Conservation (phyloP, 441 rosid species). For the Bocquillonia castaneifolia region DNA sequence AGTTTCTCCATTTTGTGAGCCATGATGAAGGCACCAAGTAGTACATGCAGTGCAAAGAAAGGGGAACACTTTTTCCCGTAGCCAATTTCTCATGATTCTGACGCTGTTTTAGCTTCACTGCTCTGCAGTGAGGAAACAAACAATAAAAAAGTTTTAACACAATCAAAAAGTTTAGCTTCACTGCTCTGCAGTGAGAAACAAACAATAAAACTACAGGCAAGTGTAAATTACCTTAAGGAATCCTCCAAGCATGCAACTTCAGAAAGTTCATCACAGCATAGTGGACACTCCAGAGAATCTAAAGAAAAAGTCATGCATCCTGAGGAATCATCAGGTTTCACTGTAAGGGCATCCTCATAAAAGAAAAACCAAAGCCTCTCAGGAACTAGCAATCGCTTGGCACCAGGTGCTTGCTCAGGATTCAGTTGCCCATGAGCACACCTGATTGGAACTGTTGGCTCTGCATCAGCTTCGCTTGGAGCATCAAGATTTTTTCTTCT, state of each 20-base stretch:
- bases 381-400: constrained; percentile 79
- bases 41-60: constrained; percentile 53
- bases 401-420: constrained; percentile 94
- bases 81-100: constrained; percentile 88
- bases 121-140: constrained; percentile 48
- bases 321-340: constrained; percentile 58
- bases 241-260: constrained; percentile 92
- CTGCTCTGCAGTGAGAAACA: constrained; percentile 50
- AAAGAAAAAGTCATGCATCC: constrained; percentile 56
- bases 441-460: constrained; percentile 67
- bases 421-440: constrained; percentile 77
- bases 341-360: constrained; percentile 64
- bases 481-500: constrained; percentile 90
- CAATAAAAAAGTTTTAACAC: constrained; percentile 18
- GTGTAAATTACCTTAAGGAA: constrained; percentile 59
- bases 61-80: constrained; percentile 53
- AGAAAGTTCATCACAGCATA: constrained; percentile 75
- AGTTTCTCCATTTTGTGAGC: constrained; percentile 85
- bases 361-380: constrained; percentile 85
- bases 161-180: constrained; percentile 48
- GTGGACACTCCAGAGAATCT: constrained; percentile 58
- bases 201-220: constrained; percentile 18
- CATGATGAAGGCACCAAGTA: constrained; percentile 80
- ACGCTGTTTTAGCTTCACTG: constrained; percentile 70
- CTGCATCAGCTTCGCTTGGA: constrained; percentile 93